Base-by-base conservation (phyloP, 1,284 basidiomycete species). In the Cystobasidiaceae sp. region DNA sequence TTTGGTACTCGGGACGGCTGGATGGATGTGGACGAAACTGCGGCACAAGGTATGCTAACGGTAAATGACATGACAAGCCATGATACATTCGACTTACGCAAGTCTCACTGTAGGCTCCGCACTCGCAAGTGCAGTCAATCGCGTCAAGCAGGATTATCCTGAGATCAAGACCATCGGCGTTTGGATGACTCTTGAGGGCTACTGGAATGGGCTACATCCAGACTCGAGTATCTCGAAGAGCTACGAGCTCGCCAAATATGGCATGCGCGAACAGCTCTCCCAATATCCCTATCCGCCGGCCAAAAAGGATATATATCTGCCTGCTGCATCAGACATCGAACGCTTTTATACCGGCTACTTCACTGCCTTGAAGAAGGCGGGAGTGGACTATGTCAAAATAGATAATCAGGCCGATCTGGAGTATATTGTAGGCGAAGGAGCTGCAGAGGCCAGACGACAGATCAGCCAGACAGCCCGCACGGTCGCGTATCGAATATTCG, bases 361-460 rank as follows among this genome's bases (percentile, higher is more conserved):
- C 55, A 34, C 66, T 5, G 63, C 64, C 2, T 66, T 76, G 25
- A 66, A 68, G 6, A 34, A 67, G 2, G 69, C 72, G 11, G 74
- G 75, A 11, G 50, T 75, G 50, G 68, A 71, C 46, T 76, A 73
- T 54, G 71, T 76, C 69, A 75, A 75, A 52, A 68, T 76, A 15
- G 75, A 76, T 48, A 73, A 73, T n/a, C 74, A 75, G 56, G 71
- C 74, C 7, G 54, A 51, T 41, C 30, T 70, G 34, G 71, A 72
- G 43, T 65, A 65, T n/a, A 11, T 70, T 52, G 27, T 61, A 5
- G 46, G 51, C 2, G 39, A 55, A 45, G 63, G 58, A 4, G 45
- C 43, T 4, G 44, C 49, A 23, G 55, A 55, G 44, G 57, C 46
- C 41, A 61, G 57, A 30, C 27, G 25, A 21, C 11, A 64, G 23